These are phyloP conservation scores for Pyronema domesticum DNA, from an alignment of 495 filamentous ascomycete genomes.

Conservation along the genomic window DNA sequence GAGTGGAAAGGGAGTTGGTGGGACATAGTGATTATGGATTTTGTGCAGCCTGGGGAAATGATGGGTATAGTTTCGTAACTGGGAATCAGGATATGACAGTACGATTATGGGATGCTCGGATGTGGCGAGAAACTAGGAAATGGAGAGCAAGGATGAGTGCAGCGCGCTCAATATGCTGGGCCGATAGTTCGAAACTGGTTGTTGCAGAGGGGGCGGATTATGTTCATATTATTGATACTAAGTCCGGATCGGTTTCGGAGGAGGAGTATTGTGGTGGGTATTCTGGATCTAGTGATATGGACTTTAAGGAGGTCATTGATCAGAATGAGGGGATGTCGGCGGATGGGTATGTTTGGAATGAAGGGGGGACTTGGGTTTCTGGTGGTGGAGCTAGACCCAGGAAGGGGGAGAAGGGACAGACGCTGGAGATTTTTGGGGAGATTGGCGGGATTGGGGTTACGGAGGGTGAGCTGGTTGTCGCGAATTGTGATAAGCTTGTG, in stretches of 20 bases:
- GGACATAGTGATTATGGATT: slow-evolving; percentile 74
- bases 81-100: slow-evolving; percentile 76
- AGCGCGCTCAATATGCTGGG: slow-evolving; percentile 51
- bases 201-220: slow-evolving; percentile 73
- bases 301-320: no score
- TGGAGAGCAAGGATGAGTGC: slow-evolving; percentile 50
- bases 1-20: slow-evolving; percentile 36
- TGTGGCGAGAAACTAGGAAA: no score
- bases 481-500: slow-evolving; percentile 54
- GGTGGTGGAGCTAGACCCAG: slow-evolving; percentile 10
- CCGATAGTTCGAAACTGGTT: slow-evolving; percentile 53
- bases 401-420: slow-evolving; percentile 49
- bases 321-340: no score
- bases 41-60: slow-evolving; percentile 77
- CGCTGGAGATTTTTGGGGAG: slow-evolving; percentile 71
- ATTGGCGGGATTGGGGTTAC: slow-evolving; percentile 60
- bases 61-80: slow-evolving; percentile 76
- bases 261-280: slow-evolving; percentile 4
- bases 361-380: no score
- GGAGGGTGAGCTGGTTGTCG: slow-evolving; percentile 51
- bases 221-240: slow-evolving; percentile 59
- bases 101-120: slow-evolving; percentile 70
- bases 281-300: neutral
- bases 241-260: slow-evolving; percentile 7
- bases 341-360: no score